A percentile compares a stretch with the other conserved stretches of the same genome.
Conservation (phyloP, 306 rosid genomes). For the Begonia masoniana region DNA sequence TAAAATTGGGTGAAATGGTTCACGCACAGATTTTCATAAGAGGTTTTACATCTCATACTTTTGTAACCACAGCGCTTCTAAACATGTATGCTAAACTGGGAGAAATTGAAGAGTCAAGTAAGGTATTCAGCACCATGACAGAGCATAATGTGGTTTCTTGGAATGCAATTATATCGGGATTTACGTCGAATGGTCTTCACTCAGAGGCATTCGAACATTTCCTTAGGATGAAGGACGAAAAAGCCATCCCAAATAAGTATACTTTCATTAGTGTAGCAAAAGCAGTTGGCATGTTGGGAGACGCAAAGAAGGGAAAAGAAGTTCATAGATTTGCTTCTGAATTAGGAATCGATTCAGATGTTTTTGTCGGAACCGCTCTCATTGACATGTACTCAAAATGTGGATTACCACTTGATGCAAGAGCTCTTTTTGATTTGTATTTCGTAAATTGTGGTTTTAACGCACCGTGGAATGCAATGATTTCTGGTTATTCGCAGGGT, state of each 20-base stretch:
- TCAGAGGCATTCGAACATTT: conserved; percentile 43
- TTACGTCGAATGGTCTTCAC: conserved; percentile 30
- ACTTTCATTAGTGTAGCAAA: conserved; percentile 49
- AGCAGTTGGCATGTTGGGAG: conserved; percentile 42
- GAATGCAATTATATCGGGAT: conserved; percentile 75
- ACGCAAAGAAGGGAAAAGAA: conserved; percentile 31
- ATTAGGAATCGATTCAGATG: conserved; percentile 34
- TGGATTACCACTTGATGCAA: conserved; percentile 39
- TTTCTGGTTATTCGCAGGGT: conserved; percentile 50
- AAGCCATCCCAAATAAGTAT: conserved; percentile 25
- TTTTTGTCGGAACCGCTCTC: conserved; percentile 55
- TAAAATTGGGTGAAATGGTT: conserved; percentile 38
- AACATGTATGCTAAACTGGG: conserved; percentile 65
- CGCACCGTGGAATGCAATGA: conserved; percentile 73
- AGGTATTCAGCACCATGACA: conserved; percentile 40
- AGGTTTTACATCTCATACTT: conserved; percentile 40
- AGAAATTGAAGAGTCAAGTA: conserved; percentile 29
- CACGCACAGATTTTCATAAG: conserved; percentile 52
- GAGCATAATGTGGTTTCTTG: conserved; percentile 46
- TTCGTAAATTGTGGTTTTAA: conserved; percentile 27
- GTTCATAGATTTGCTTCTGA: conserved; percentile 37
- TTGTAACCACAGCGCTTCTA: conserved; percentile 58
- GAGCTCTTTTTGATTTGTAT: conserved; percentile 25
- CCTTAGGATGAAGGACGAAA: conserved; percentile 32
- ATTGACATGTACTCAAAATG: conserved; percentile 63